These are phyloP conservation scores for Russula ochroleuca DNA, from an alignment of 768 basidiomycete species.

Conservation along the genomic window DNA sequence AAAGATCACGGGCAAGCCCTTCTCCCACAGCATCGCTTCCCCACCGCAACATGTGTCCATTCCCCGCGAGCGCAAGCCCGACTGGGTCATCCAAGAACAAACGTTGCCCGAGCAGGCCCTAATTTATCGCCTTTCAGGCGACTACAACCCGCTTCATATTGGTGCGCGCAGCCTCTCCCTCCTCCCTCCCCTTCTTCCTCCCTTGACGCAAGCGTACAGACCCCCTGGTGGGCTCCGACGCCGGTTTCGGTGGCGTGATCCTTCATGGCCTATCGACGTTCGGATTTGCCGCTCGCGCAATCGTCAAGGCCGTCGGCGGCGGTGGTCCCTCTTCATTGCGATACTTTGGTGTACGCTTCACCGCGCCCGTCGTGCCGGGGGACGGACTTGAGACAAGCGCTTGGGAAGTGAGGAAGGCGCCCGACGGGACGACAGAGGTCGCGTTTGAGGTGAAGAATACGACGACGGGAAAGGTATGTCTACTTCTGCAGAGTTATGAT, in stretches of 20 bases:
- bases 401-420: constrained; percentile 65
- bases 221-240: constrained; percentile 62
- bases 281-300: constrained; percentile 75
- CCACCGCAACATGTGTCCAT: constrained; percentile 37
- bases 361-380: constrained; percentile 78
- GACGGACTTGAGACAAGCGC: constrained; percentile 72
- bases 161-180: constrained; percentile 32
- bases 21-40: constrained; percentile 39
- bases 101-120: constrained; percentile 43
- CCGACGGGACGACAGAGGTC: constrained; percentile 38
- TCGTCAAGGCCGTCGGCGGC: constrained; percentile 59
- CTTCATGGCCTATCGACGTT: constrained; percentile 80
- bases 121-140: constrained; percentile 47
- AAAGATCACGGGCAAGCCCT: constrained; percentile 38
- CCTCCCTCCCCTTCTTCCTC: background rate
- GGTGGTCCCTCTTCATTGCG: constrained; percentile 59
- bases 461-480: constrained; percentile 38
- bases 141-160: constrained; percentile 51
- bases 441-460: constrained; percentile 40
- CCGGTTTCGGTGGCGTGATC: constrained; percentile 81
- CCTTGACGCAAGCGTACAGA: constrained; percentile 40
- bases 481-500: background rate
- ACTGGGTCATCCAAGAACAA: constrained; percentile 41
- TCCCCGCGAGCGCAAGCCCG: constrained; percentile 40
- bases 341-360: constrained; percentile 72